Percentiles rank a stretch among this genome's conserved stretches.
These are phyloP conservation scores for Neoascochyta sp. DNA, from an alignment of 2,329 filamentous ascomycete genomes.

Conservation along the genomic window DNA sequence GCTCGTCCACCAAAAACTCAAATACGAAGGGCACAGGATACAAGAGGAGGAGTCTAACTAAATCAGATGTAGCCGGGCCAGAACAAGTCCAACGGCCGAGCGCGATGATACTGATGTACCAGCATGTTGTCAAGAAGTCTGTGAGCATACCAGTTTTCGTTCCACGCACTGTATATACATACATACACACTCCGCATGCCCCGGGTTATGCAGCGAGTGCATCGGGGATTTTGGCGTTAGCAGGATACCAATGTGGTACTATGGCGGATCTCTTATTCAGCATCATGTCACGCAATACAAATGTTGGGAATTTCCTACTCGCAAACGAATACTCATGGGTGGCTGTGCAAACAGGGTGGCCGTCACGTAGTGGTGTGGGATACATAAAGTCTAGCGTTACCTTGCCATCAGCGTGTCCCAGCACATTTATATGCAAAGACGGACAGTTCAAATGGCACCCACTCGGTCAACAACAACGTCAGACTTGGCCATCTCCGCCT, in stretches of 20 bases:
- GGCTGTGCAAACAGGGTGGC: too few relatives aligned
- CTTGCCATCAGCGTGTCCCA: too few relatives aligned
- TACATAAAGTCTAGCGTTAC: too few relatives aligned
- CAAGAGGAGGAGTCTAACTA: slow-evolving; percentile 11
- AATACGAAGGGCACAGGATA: slow-evolving; percentile 48
- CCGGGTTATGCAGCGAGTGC: slow-evolving; percentile 11
- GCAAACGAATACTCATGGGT: too few relatives aligned
- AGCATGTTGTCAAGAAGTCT: slow-evolving; percentile 16
- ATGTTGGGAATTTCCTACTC: too few relatives aligned
- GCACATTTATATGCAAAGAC: too few relatives aligned
- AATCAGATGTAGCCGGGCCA: not conserved
- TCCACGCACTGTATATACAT: slow-evolving; percentile 22
- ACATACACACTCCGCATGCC: slow-evolving; percentile 20
- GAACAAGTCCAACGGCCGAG: slow-evolving; percentile 1
- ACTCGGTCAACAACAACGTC: too few relatives aligned
- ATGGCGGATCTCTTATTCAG: slow-evolving; percentile 2
- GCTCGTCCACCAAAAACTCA: slow-evolving; percentile 49
- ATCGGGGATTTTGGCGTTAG: slow-evolving; percentile 20
- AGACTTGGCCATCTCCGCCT: too few relatives aligned
- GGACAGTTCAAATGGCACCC: too few relatives aligned
- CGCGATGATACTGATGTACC: too few relatives aligned
- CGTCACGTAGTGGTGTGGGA: too few relatives aligned
- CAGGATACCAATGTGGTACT: slow-evolving; percentile 5
- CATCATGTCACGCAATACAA: slow-evolving; percentile 1
- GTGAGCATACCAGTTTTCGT: slow-evolving; percentile 16